Percentiles rank a stretch among this genome's conserved stretches.
Conservation (phyloP, 768 basidiomycete genomes). For the Udeniomyces megalosporus region DNA sequence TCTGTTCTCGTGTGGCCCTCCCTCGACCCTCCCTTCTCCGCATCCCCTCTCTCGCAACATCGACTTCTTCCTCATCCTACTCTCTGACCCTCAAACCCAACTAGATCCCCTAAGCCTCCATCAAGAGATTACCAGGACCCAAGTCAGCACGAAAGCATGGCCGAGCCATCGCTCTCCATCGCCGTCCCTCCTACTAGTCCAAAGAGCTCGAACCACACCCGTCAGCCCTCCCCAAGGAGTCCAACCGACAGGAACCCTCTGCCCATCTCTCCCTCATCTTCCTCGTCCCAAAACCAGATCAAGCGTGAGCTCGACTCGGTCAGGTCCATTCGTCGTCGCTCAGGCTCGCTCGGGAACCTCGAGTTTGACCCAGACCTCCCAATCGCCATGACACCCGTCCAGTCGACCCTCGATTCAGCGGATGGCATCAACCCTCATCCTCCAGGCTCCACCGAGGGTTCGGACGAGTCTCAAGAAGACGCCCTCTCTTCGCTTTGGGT, state of each 20-base stretch:
- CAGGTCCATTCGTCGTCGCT: slow-evolving; percentile 14
- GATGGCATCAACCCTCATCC: neutral
- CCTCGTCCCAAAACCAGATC: slow-evolving; percentile 1
- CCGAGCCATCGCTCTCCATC: neutral
- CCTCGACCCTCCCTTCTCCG: neutral
- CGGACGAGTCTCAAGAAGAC: slow-evolving; percentile 31
- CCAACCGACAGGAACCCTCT: neutral
- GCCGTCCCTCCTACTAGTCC: neutral
- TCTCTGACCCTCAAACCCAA: too few relatives aligned
- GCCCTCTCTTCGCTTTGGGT: slow-evolving; percentile 96
- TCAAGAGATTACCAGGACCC: neutral
- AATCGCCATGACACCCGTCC: neutral
- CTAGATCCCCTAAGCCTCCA: neutral
- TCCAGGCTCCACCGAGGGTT: neutral
- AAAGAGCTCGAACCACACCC: too few relatives aligned
- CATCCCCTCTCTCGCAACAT: too few relatives aligned
- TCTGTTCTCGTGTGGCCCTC: neutral
- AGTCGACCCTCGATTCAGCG: neutral
- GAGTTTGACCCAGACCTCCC: slow-evolving; percentile 13
- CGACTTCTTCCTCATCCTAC: neutral
- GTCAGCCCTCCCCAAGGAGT: neutral
- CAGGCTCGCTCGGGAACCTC: slow-evolving; percentile 8
- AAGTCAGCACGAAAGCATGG: neutral
- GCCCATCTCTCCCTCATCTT: neutral
- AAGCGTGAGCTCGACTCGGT: slow-evolving; percentile 15